A percentile compares a stretch with the other conserved stretches of the same genome.
Evolutionary conservation across 176 grass and related monocot genomes (phyloP).

Genomic region (Guadua angustifolia): DNA sequence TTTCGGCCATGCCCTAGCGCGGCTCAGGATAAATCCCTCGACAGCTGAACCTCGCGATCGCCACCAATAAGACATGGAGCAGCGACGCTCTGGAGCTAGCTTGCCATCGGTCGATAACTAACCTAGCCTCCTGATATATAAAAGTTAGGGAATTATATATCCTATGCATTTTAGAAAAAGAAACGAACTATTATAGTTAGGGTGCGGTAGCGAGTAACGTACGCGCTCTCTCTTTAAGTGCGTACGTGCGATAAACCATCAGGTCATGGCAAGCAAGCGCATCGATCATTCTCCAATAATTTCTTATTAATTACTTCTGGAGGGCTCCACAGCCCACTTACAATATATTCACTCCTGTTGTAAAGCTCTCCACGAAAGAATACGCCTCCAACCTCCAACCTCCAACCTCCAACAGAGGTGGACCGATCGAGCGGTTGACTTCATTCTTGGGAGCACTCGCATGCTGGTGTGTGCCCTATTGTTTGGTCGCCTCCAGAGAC

Average conservation of each 20-base stretch:
- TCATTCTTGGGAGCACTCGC: constrained; percentile 19
- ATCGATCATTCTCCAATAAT: constrained; percentile 6
- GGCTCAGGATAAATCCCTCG: not conserved
- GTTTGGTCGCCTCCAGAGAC: not conserved
- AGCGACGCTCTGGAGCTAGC: not conserved
- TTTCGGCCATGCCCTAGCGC: not conserved
- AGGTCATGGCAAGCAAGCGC: not conserved
- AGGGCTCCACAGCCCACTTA: no score
- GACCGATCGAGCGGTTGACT: not conserved
- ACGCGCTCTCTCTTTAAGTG: not conserved
- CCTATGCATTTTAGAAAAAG: not conserved
- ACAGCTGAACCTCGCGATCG: not conserved
- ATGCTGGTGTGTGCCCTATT: not conserved
- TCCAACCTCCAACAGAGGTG: not conserved
- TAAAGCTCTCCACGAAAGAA: constrained; percentile 4
- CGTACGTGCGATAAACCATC: not conserved
- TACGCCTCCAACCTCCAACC: not conserved
- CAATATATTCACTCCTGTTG: not conserved
- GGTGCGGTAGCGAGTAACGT: not conserved
- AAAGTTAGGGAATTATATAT: not conserved
- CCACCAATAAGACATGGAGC: not conserved
- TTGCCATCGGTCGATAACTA: not conserved
- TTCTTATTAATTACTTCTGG: not conserved
- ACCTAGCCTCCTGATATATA: not conserved
- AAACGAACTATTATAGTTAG: not conserved